These are phyloP conservation scores for Artemisia annua DNA, from an alignment of 129 eudicot genomes.

Conservation along the genomic window DNA sequence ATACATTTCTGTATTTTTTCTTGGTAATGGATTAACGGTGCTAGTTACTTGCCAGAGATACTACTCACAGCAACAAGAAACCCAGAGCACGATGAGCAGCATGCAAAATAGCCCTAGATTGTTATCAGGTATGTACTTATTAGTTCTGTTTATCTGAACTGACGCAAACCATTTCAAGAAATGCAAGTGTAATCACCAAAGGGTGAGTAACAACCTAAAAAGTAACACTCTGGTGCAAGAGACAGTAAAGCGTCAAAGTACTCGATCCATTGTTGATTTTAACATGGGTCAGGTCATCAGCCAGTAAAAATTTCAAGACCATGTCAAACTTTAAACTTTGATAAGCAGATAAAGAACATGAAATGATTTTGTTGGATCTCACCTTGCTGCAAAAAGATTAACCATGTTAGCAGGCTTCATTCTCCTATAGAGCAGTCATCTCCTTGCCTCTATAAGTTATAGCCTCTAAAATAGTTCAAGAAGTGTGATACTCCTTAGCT, in stretches of 20 bases:
- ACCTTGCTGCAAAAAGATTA: slow-evolving; percentile 5
- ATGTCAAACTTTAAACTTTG: not conserved
- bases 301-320: not conserved
- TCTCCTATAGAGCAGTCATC: not conserved
- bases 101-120: slow-evolving; percentile 1
- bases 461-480: not conserved
- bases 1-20: too few relatives aligned
- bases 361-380: not conserved
- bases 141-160: not conserved
- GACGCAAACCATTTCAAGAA: not conserved
- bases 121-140: slow-evolving; percentile 10
- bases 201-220: not conserved
- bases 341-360: not conserved
- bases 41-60: not conserved
- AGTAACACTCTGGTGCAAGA: not conserved
- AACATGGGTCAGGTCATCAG: not conserved
- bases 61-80: not conserved
- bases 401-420: not conserved
- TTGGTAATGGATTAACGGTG: too few relatives aligned
- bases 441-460: not conserved
- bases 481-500: not conserved
- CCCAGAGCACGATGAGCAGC: not conserved
- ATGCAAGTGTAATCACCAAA: not conserved
- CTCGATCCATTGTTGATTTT: not conserved
- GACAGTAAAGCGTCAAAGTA: not conserved